A percentile compares a stretch with the other conserved stretches of the same genome.
phyloP scores from a whole-genome alignment of 2,329 filamentous ascomycete species.

The Chaetomiaceae sp. region DNA sequence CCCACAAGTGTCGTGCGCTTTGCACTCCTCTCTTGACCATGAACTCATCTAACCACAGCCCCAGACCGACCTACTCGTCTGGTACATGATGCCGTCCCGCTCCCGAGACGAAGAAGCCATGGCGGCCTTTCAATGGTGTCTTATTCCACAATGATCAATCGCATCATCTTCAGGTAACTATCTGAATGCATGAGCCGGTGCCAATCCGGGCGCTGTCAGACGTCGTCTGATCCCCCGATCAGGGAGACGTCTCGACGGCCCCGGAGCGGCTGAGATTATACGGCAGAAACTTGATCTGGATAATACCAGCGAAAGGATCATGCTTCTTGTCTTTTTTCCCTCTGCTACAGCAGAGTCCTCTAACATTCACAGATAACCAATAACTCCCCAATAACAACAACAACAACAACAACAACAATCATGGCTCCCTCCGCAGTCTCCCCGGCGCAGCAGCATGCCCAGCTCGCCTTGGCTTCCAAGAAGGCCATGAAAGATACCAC shows the following conservation, averaged over 20 bases:
- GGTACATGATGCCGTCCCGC: slow-evolving; percentile 17
- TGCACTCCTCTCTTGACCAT: not conserved
- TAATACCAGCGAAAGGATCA: slow-evolving; percentile 84
- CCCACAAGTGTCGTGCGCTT: slow-evolving; percentile 15
- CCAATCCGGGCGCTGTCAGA: slow-evolving; percentile 23
- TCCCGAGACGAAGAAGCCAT: slow-evolving; percentile 16
- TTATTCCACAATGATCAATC: slow-evolving; percentile 25
- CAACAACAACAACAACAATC: slow-evolving; percentile 24
- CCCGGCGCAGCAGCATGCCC: slow-evolving; percentile 43
- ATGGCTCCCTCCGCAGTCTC: slow-evolving; percentile 77
- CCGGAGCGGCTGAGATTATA: slow-evolving; percentile 37
- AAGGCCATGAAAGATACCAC: slow-evolving; percentile 35
- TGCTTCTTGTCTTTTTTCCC: slow-evolving; percentile 57
- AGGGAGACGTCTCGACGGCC: slow-evolving; percentile 2
- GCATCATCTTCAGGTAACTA: slow-evolving; percentile 32
- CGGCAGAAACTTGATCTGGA: slow-evolving; percentile 40
- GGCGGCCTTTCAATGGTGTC: slow-evolving; percentile 24
- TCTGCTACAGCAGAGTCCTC: slow-evolving; percentile 34
- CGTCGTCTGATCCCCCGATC: not conserved
- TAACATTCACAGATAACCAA: slow-evolving; percentile 21
- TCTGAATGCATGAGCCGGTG: slow-evolving; percentile 36
- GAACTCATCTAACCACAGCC: slow-evolving; percentile 11
- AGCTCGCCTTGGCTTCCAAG: slow-evolving; percentile 46
- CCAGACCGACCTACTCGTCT: slow-evolving; percentile 9
- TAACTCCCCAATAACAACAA: not conserved